A percentile compares a stretch with the other conserved stretches of the same genome.
Evolutionary conservation across 441 rosid genomes (phyloP).

Genomic region (Eugenia klotzschiana): DNA sequence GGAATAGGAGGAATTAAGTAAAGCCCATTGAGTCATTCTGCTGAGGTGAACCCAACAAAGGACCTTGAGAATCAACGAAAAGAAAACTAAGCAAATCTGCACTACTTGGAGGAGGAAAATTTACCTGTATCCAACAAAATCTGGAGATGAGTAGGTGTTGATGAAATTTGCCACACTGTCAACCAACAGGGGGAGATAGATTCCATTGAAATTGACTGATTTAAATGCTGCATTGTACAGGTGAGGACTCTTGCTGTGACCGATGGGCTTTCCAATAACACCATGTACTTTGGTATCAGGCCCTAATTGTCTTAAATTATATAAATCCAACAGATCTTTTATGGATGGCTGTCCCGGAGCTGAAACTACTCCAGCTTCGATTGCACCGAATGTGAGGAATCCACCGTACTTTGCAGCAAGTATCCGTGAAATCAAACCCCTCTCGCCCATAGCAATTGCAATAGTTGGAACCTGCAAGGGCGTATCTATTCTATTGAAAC

Average conservation of each 20-base stretch:
- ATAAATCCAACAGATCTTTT: slow-evolving; percentile 11
- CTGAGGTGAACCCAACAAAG: background rate
- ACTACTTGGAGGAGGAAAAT: background rate
- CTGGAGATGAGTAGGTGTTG: slow-evolving; percentile 4
- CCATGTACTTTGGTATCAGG: slow-evolving; percentile 23
- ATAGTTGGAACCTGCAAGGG: slow-evolving; percentile 19
- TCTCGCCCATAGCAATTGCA: slow-evolving; percentile 18
- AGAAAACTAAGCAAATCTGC: background rate
- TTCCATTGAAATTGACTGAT: slow-evolving; percentile 15
- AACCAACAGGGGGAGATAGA: slow-evolving; percentile 22
- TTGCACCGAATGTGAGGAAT: slow-evolving; percentile 15
- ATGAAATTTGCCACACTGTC: slow-evolving; percentile 21
- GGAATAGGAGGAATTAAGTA: background rate
- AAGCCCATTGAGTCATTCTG: background rate
- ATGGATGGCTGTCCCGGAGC: slow-evolving; percentile 20
- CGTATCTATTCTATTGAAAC: background rate
- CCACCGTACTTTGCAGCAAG: slow-evolving; percentile 19
- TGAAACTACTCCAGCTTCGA: slow-evolving; percentile 2
- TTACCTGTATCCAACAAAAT: slow-evolving; percentile 26
- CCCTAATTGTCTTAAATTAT: slow-evolving; percentile 13
- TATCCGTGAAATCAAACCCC: slow-evolving; percentile 21
- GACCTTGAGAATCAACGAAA: background rate
- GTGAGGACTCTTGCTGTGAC: slow-evolving; percentile 24
- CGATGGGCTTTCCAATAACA: slow-evolving; percentile 21
- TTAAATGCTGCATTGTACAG: slow-evolving; percentile 19